Evolutionary conservation across 106 monocot species (phyloP), one percentile per base, ranked within the genome.

Genomic region (Vanilla planifolia): DNA sequence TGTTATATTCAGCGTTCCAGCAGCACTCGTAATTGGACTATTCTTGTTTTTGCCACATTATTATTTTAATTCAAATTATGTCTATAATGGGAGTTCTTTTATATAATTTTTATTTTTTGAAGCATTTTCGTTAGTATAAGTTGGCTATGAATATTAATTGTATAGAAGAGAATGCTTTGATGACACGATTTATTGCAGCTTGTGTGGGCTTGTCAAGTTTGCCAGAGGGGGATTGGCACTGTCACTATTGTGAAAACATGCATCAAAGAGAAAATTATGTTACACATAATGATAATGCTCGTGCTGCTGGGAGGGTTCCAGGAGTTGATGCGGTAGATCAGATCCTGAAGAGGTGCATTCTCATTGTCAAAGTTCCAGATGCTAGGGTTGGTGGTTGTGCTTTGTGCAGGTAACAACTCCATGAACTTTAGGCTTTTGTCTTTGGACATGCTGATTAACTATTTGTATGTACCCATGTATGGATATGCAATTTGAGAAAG

Each of bases 241-340:
- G 96, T 50, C 87, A 76, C 34, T 96, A 77, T 70, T 96, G 96
- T 71, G 63, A 79, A 63, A 79, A 44, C 47, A 68, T 76, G 28
- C 79, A 85, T 62, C 69, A 73, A 26, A 76, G 73, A 46, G 76
- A 79, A 61, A 75, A 50, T 11, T 53, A 42, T 69, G 35, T 79
- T 11, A 55, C 64, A 7, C 33, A 62, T 69, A 84, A 79, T 62
- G 65, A 79, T 51, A 94, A 94, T 85, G 93, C 93, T 13, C 79
- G 82, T 67, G 89, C 89, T 65, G 89, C 85, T 68, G 94, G 94
- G 40, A 89, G 94, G 64, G 72, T 94, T 75, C 73, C 76, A 13
- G 89, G 94, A 50, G 80, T 83, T 41, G 94, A 94, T 74, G 80
- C 89, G 17, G 79, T 94, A 45, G 80, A 94, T 44, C 64, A 89